These are phyloP conservation scores for Phytopythium ostracodes DNA, from an alignment of 352 stramenopile genomes.

Conservation along the genomic window DNA sequence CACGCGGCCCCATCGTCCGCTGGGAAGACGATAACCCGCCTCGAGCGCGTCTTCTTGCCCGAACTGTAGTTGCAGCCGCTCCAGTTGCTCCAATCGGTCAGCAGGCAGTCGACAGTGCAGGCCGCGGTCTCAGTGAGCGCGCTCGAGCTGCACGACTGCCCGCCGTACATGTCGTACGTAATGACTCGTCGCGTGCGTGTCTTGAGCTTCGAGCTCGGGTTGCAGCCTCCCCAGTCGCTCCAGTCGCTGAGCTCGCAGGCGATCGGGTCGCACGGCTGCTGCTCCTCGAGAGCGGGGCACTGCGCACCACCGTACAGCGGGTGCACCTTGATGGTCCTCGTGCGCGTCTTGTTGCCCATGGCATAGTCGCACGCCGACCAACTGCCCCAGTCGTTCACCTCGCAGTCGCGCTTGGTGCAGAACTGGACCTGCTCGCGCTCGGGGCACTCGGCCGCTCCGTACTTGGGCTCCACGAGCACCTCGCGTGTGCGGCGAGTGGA, in stretches of 20 bases:
- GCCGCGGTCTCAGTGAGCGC: constrained; percentile 13
- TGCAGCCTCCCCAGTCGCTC: constrained; percentile 44
- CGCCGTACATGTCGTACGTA: constrained; percentile 28
- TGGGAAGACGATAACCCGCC: constrained; percentile 28
- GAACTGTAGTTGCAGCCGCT: constrained; percentile 40
- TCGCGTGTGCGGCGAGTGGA: constrained; percentile 21
- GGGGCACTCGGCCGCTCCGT: constrained; percentile 22
- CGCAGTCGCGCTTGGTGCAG: constrained; percentile 38
- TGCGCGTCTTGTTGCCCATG: constrained; percentile 39
- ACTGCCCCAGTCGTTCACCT: constrained; percentile 36
- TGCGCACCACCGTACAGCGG: constrained; percentile 23
- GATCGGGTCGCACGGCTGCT: constrained; percentile 18
- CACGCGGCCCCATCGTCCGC: constrained; percentile 22
- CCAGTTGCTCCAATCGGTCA: constrained; percentile 43
- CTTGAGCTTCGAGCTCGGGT: constrained; percentile 26
- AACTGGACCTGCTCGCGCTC: constrained; percentile 16
- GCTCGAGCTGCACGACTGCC: constrained; percentile 18
- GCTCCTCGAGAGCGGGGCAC: constrained; percentile 20
- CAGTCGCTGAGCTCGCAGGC: constrained; percentile 41
- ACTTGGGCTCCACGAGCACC: constrained; percentile 18
- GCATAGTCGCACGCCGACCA: constrained; percentile 43
- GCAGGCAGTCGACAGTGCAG: constrained; percentile 47
- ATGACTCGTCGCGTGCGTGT: constrained; percentile 20
- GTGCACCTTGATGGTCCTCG: constrained; percentile 31
- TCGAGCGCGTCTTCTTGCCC: constrained; percentile 31